These are phyloP conservation scores for Brachypodium distachyon DNA, from an alignment of 202 grass and related monocot species.

Conservation along the genomic window DNA sequence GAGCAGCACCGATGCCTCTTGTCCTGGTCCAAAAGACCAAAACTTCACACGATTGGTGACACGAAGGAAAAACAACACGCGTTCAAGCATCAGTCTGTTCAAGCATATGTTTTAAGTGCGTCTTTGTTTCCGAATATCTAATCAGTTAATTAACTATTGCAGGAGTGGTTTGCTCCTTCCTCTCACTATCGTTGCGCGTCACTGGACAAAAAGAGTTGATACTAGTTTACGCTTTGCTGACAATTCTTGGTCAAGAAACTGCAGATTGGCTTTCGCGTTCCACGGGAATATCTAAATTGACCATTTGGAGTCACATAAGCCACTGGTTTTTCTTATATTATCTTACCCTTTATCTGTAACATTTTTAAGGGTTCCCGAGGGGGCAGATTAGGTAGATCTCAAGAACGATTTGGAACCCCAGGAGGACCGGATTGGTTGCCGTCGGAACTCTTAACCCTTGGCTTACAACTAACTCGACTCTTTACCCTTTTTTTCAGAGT, in stretches of 20 bases:
- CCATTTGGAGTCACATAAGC: constrained; percentile 22
- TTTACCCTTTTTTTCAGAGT: neutral
- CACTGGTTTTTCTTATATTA: neutral
- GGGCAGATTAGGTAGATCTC: constrained; percentile 30
- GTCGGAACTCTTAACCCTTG: neutral
- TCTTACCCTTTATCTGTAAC: neutral
- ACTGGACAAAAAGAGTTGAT: neutral
- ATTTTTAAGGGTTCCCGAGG: neutral
- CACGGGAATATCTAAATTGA: constrained; percentile 20
- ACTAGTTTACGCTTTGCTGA: neutral
- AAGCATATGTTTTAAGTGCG: constrained; percentile 20
- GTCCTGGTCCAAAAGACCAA: neutral
- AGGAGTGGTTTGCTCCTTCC: neutral
- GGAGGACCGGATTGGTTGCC: constrained; percentile 13
- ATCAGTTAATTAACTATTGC: neutral
- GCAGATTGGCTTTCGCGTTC: neutral
- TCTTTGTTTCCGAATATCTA: neutral
- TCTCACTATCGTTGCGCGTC: constrained; percentile 15
- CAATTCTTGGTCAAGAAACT: constrained; percentile 1
- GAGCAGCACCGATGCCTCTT: neutral
- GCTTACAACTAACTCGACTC: constrained; percentile 23
- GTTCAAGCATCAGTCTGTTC: neutral
- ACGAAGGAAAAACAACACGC: neutral
- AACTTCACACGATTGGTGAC: neutral
- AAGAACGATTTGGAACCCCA: constrained; percentile 9